Evolutionary conservation across 1,284 basidiomycete species (phyloP), one percentile per base, ranked within the genome.

Genomic region (Singerocomus inundabilis): DNA sequence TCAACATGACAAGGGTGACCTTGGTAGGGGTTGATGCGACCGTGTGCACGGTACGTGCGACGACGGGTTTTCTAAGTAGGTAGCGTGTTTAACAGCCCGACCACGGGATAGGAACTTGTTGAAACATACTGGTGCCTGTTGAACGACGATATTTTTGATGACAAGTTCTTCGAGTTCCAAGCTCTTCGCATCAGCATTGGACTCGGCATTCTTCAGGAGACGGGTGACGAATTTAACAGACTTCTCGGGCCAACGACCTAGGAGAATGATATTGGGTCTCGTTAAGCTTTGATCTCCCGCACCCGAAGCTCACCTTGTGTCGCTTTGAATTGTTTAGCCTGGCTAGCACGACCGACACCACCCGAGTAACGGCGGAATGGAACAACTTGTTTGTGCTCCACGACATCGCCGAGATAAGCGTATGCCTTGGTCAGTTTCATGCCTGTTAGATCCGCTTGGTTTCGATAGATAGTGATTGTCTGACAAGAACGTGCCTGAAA

Each of bases 171-270:
- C 95, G 55, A 91, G 78, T 52, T 94, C 90, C 56, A 99, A 79
- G 72, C 88, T 93, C 82, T 99, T 99, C 65, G 93, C 93, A 66
- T 98, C 96, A 57, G 97, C 97, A 75, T 99, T 99, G 63, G 97
- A 88, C 75, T 99, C 96, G 47, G 97, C 97, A 75, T 99, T 99
- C 85, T 99, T 99, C 64, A 99, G 77, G 52, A 99, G 85, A 61
- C 91, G 86, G 59, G 89, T 82, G 69, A 99, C 86, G 82, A 95
- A 98, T 74, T 90, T 88, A 75, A 98, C 87, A 54, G 96, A 98
- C 81, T 99, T 99, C 79, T 94, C 94, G 72, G 97, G 97, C 97
- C 97, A 99, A 72, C 97, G 97, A 88, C 97, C 92, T 93, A 56
- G 32, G 39, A n/a, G n/a, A 6, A 24, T 24, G 21, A 49, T 37